Evolutionary conservation across 768 basidiomycete species (phyloP), one percentile per base, ranked within the genome.

Genomic region (Cyathus striatus): DNA sequence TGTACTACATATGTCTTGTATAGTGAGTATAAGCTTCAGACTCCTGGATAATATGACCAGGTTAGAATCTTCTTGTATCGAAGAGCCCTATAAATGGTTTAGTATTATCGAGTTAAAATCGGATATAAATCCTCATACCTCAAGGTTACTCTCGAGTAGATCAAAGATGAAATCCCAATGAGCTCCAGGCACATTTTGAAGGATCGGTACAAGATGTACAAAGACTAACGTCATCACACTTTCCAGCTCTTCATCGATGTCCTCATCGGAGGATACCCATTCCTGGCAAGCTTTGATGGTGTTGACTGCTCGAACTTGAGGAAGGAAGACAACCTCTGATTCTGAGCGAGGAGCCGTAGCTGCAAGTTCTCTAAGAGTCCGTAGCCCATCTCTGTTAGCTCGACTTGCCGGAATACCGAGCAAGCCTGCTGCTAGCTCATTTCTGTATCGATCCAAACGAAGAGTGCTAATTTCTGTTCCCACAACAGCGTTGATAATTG

Each of bases 81-180:
- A 74, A 20, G 76, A 75, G 34, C 69, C 75, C 90, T 90, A 21
- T 16, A 37, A 9, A 18, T 26, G 34, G 23, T 7, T 14, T 16
- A 13, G 24, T 12, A 22, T 25, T 17, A 24, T 4, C 14, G 5
- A 6, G n/a, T 26, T 6, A 25, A 9, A 6, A 27, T 22, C 38
- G 21, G 23, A 17, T 18, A 9, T 12, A 32, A 22, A 5, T 13
- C 20, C 13, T 53, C 74, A 34, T 43, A 91, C 91, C 76, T 97
- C 94, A 2, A 98, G 69, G 53, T 88, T 90, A 45, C 73, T 86
- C 60, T 95, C 93, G 10, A 95, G 56, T 13, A 97, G 61, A 56
- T 97, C 93, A 58, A 90, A 94, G 4, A 93, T 79, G 24, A 93
- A 76, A 38, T 90, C 87, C 96, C 96, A 99, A 61, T 98, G 96